A percentile compares a stretch with the other conserved stretches of the same genome.
Evolutionary conservation across 352 stramenopile genomes (phyloP).

Genomic region (Pythium scleroteichum): DNA sequence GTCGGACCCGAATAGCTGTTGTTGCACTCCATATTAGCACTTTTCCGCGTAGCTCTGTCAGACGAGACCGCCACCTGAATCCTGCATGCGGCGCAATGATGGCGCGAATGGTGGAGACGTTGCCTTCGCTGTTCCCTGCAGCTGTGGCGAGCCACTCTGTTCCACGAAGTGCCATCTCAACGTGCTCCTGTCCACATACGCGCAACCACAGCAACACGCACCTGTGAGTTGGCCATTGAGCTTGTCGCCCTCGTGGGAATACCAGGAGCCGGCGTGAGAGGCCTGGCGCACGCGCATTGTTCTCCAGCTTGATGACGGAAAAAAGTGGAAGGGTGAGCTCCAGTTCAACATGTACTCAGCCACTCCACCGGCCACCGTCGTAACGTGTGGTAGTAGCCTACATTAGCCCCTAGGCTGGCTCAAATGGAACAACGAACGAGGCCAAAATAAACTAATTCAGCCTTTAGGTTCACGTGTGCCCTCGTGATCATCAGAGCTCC

Average conservation of each 20-base stretch:
- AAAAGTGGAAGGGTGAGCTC: background rate
- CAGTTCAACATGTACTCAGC: constrained; percentile 12
- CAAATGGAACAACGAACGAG: no score
- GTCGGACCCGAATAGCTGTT: constrained; percentile 93
- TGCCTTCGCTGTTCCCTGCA: constrained; percentile 37
- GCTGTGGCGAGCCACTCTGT: constrained; percentile 55
- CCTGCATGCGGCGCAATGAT: constrained; percentile 89
- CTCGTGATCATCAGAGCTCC: no score
- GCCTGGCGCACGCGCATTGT: constrained; percentile 56
- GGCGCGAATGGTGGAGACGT: constrained; percentile 50
- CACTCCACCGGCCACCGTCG: background rate
- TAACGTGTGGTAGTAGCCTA: background rate
- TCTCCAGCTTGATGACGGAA: background rate
- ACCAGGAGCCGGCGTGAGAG: constrained; percentile 84
- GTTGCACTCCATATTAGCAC: no score
- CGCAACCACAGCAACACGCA: constrained; percentile 19
- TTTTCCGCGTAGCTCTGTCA: no score
- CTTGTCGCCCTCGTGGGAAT: constrained; percentile 62
- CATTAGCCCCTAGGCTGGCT: background rate
- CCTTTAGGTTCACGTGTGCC: no score
- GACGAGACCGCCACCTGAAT: constrained; percentile 52
- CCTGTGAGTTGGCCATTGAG: constrained; percentile 63
- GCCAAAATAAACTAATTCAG: no score
- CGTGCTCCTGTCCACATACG: no score
- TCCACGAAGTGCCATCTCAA: background rate